A percentile compares a stretch with the other conserved stretches of the same genome.
Conservation (phyloP, 768 basidiomycete species). For the Kwoniella heveanensis region DNA sequence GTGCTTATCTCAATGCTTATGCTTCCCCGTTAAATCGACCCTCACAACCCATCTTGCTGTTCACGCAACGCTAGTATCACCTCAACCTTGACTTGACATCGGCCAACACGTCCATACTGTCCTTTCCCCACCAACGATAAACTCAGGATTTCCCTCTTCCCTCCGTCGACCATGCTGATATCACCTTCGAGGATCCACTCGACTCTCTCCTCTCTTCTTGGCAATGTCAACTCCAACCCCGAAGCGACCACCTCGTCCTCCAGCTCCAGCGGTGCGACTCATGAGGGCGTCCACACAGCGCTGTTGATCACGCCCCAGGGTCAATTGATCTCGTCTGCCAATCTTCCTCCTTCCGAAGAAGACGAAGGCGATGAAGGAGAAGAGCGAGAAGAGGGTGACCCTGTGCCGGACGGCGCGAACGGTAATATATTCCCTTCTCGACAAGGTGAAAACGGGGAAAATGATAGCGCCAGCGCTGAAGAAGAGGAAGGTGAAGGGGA, state of each 20-base stretch:
- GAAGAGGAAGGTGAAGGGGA: constrained; percentile 35
- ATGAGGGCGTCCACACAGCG: constrained; percentile 36
- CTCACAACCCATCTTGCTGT: too few relatives aligned
- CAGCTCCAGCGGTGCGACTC: neutral
- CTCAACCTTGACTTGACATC: too few relatives aligned
- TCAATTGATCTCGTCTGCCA: constrained; percentile 33
- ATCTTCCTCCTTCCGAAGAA: constrained; percentile 12
- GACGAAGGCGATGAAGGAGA: constrained; percentile 36
- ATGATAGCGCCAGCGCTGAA: neutral
- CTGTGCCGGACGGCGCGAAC: neutral
- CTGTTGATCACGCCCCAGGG: constrained; percentile 43
- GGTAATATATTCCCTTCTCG: too few relatives aligned
- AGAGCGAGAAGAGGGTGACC: constrained; percentile 20
- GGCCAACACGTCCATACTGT: too few relatives aligned
- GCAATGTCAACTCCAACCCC: neutral
- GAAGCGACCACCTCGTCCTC: neutral
- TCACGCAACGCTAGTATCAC: too few relatives aligned
- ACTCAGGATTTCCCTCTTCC: too few relatives aligned
- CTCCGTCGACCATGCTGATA: constrained; percentile 23
- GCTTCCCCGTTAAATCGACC: too few relatives aligned
- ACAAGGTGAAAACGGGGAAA: constrained; percentile 1
- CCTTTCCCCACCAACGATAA: too few relatives aligned
- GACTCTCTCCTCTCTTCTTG: constrained; percentile 17
- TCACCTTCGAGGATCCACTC: constrained; percentile 27
- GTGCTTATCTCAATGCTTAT: too few relatives aligned